Base-by-base conservation (phyloP, 2,329 filamentous ascomycete species). In the Beauveria varroae region DNA sequence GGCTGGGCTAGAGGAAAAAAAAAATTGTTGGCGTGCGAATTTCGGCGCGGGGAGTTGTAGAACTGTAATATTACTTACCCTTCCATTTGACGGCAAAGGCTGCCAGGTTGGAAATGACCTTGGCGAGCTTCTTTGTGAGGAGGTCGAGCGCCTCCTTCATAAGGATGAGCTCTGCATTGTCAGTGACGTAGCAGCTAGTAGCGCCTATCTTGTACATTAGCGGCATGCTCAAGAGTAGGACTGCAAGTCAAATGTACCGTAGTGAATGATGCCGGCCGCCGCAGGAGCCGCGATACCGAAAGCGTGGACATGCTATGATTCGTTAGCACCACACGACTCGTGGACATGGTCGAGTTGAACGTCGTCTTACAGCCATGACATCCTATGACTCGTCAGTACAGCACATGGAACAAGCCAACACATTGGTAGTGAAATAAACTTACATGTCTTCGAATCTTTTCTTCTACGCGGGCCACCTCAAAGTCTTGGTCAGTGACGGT, bases 221-320 rank as follows among this genome's bases (percentile, higher is more conserved):
- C 24, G 43, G 46, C 46, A 10, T 55, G 22, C 6, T 8, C 16
- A 20, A 28, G 22, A 28, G 9, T 3, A 46, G 26, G 8, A 8
- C 24, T 14, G 64, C 22, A 82, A 88, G 60, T 85, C 86, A 37
- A 34, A 14, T 12, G 2, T 26, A 66, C 87, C 88, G 73, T 82
- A 86, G 73, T 96, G 92, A 63, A 96, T 93, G 67, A 95, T 89
- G 40, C 90, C 90, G 16, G 89, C 90, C 10, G 91, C 91, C 40
- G 84, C 87, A 1, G 90, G 90, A 3, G 89, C 89, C 63, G 82
- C 86, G 66, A 82, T 75, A 3, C 89, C 91, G 72, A 88, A 93
- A 16, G 89, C 86, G 67, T 91, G 85, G 53, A 93, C 88, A 69
- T 89, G 86, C 34, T 37, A 14, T 37, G 34, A 37, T 37, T 37